These are phyloP conservation scores for Pichia cactophila DNA, from an alignment of 1,139 yeast species.

Conservation along the genomic window DNA sequence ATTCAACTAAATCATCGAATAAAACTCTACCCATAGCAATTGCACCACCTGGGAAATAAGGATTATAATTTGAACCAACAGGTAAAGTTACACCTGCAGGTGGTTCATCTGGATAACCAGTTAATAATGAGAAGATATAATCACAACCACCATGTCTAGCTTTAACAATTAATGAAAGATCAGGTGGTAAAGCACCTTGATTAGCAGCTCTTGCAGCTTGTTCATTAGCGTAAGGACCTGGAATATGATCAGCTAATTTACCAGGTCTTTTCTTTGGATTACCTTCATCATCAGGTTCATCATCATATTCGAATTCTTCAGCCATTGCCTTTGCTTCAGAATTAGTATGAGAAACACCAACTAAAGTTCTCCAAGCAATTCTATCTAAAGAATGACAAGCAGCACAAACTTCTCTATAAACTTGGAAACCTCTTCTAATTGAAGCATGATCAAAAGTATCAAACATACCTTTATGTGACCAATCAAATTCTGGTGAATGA, in stretches of 20 bases:
- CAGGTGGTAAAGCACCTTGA: conserved; percentile 99
- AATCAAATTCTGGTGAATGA: conserved; percentile 86
- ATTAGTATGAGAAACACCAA: conserved; percentile 92
- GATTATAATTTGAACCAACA: conserved; percentile 94
- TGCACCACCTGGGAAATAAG: conserved; percentile 99
- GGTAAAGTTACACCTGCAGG: conserved; percentile 96
- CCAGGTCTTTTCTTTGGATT: conserved; percentile 98
- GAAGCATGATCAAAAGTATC: conserved; percentile 93
- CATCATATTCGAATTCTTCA: conserved; percentile 95
- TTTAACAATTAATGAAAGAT: conserved; percentile 91
- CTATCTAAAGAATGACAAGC: conserved; percentile 96
- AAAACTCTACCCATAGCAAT: conserved; percentile 99
- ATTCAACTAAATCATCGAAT: conserved; percentile 95
- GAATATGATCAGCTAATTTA: conserved; percentile 91
- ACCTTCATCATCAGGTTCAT: conserved; percentile 99
- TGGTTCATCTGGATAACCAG: conserved; percentile 98
- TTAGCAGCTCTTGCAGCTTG: conserved; percentile 99
- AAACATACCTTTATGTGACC: conserved; percentile 94
- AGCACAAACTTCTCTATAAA: conserved; percentile 97
- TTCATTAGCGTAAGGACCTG: conserved; percentile 93
- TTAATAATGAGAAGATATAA: conserved; percentile 87
- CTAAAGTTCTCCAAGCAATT: conserved; percentile 97
- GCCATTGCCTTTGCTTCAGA: conserved; percentile 90
- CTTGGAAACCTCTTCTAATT: conserved; percentile 98
- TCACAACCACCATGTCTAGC: conserved; percentile 99